A percentile compares a stretch with the other conserved stretches of the same genome.
These are phyloP conservation scores for Metschnikowia cerradonensis DNA, from an alignment of 805 yeast species.

Conservation along the genomic window DNA sequence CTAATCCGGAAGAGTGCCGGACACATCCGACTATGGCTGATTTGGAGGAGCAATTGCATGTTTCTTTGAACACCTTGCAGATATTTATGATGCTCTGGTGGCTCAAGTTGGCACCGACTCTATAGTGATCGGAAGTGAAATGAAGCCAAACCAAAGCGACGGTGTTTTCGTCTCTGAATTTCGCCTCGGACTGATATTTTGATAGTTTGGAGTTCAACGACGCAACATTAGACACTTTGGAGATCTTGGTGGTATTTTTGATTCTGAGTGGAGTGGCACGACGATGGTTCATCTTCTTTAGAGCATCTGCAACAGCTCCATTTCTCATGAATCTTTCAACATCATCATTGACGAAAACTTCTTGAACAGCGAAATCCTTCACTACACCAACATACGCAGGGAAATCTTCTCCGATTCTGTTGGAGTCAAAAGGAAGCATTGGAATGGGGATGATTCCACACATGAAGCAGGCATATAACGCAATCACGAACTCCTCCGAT, in stretches of 20 bases:
- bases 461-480: conserved; percentile 80
- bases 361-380: conserved; percentile 65
- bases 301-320: conserved; percentile 56
- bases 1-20: conserved; percentile 78
- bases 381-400: conserved; percentile 60
- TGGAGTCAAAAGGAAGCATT: conserved; percentile 63
- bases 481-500: conserved; percentile 79
- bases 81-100: conserved; percentile 67
- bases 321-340: conserved; percentile 65
- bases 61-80: conserved; percentile 87
- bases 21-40: conserved; percentile 82
- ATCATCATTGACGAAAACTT: conserved; percentile 74
- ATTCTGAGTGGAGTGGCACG: conserved; percentile 44
- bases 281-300: conserved; percentile 45
- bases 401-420: conserved; percentile 68
- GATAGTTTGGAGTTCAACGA: conserved; percentile 42
- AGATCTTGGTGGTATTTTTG: conserved; percentile 64
- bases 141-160: conserved; percentile 62
- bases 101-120: conserved; percentile 53
- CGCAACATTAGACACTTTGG: conserved; percentile 37
- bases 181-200: conserved; percentile 37
- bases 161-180: conserved; percentile 38
- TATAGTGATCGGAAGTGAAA: conserved; percentile 67
- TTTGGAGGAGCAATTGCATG: conserved; percentile 73
- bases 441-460: conserved; percentile 80